A percentile compares a stretch with the other conserved stretches of the same genome.
Evolutionary conservation across 1,139 yeast genomes (phyloP).

Genomic region (Blastobotrys ciferrii): DNA sequence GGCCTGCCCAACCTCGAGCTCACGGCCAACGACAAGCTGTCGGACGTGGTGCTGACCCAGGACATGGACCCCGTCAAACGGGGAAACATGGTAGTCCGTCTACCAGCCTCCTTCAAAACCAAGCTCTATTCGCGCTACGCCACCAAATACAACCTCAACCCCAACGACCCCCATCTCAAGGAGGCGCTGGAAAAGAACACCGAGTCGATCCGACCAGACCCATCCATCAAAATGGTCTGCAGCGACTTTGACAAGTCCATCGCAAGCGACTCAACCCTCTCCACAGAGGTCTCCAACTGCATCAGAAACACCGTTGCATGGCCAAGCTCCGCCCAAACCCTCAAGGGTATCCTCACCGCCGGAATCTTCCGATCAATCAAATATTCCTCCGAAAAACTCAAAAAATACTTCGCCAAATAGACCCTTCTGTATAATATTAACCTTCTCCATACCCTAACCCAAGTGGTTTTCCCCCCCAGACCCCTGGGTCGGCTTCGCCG

Average conservation of each 20-base stretch:
- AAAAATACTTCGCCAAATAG: constrained; percentile 30
- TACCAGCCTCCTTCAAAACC: constrained; percentile 54
- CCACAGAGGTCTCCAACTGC: constrained; percentile 42
- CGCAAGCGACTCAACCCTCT: constrained; percentile 43
- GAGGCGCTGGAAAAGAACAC: constrained; percentile 10
- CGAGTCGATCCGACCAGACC: constrained; percentile 6
- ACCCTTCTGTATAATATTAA: neutral
- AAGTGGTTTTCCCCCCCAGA: no score
- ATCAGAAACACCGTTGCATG: constrained; percentile 61
- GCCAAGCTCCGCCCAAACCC: constrained; percentile 72
- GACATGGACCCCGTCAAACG: constrained; percentile 38
- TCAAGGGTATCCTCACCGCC: constrained; percentile 84
- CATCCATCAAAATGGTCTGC: constrained; percentile 15
- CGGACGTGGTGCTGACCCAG: constrained; percentile 36
- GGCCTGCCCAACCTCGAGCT: constrained; percentile 41
- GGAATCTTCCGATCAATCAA: constrained; percentile 69
- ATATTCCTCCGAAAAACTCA: constrained; percentile 74
- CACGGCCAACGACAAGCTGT: constrained; percentile 13
- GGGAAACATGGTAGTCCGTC: constrained; percentile 41
- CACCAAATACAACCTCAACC: constrained; percentile 16
- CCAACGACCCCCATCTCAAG: constrained; percentile 12
- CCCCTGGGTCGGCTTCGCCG: no score
- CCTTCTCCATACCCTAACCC: no score
- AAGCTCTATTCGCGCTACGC: constrained; percentile 46
- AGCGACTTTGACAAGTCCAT: constrained; percentile 40